Evolutionary conservation across 1,284 basidiomycete species (phyloP), one percentile per base, ranked within the genome.

Genomic region (Leccinum holopus): DNA sequence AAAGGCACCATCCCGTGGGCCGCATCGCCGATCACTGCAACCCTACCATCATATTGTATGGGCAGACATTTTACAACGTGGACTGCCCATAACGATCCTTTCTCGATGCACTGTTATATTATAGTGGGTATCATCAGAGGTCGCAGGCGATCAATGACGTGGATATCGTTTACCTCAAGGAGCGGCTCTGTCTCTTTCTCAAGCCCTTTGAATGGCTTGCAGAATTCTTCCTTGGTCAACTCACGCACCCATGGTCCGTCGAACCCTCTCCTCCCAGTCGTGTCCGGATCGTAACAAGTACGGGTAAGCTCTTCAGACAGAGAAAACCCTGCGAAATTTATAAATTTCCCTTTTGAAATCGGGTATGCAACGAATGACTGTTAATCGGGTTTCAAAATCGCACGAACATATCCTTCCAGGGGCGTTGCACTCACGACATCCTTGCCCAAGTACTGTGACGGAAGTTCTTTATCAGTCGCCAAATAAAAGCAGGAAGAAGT

Each of bases 1-100:
- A 81, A 82, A 0, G 85, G 83, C 63, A 78, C 73, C 81, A 84
- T 84, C 1, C 79, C 83, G 58, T 86, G 84, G 21, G 85, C 84
- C 78, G 84, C 82, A 68, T 86, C 84, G 2, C 84, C 84, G 3
- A 86, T 52, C 9, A 86, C 72, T 0, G 75, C 82, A 7, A 83
- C 81, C 3, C 77, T 71, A 35, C 76, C 77, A 10, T 73, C 70
- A 5, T 75, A 76, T 60, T 75, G 80, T 16, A 79, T 70, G 0
- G 74, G 75, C 30, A 86, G 71, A 3, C 77, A 76, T 35, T 74
- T 71, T 1, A 81, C 72, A 3, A 73, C 77, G 63, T 85, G 81
- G 5, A 85, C 77, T 0, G 80, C 84, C 84, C 84, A 86, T 60
- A 77, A 68, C 12, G 74, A 80, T 9, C 80, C 75, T 39, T 69